phyloP scores from a whole-genome alignment of 495 filamentous ascomycete species.

The Massariosphaeria phaeospora region DNA sequence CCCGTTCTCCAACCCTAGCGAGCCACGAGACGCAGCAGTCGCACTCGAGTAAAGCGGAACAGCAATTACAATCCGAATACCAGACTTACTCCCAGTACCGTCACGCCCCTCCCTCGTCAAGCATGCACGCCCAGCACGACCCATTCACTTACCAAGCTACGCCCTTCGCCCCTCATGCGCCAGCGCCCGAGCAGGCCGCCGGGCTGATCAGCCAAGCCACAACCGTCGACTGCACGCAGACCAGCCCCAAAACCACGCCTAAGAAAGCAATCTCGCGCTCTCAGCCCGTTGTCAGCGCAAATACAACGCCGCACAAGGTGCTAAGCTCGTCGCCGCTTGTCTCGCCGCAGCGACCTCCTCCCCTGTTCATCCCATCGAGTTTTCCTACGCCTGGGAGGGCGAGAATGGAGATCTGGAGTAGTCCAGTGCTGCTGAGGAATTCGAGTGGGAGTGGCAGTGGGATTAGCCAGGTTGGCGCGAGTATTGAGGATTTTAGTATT shows the following conservation, averaged over 20 bases:
- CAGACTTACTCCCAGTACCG: conserved; percentile 16
- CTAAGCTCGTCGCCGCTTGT: conserved; percentile 1
- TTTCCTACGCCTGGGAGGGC: conserved; percentile 14
- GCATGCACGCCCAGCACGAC: conserved; percentile 5
- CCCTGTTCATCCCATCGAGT: conserved; percentile 23
- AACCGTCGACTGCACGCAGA: conserved; percentile 17
- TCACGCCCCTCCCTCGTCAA: conserved; percentile 4
- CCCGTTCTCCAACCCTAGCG: background rate
- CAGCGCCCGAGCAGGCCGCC: background rate
- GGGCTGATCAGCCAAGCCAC: conserved; percentile 21
- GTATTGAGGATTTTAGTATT: conserved; percentile 24
- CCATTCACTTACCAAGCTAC: conserved; percentile 17
- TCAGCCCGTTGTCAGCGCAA: background rate
- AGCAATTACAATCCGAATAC: conserved; percentile 15
- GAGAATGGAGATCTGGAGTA: conserved; percentile 2
- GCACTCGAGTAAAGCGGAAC: conserved; percentile 20
- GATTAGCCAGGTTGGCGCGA: background rate
- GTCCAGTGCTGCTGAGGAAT: background rate
- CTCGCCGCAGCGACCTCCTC: conserved; percentile 15
- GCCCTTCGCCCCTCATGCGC: background rate
- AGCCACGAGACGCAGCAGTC: conserved; percentile 10
- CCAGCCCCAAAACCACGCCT: background rate
- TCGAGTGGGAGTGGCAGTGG: background rate
- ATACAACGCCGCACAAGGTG: conserved; percentile 3
- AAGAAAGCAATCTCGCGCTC: conserved; percentile 1